A percentile compares a stretch with the other conserved stretches of the same genome.
phyloP scores from a whole-genome alignment of 768 basidiomycete genomes.

The Hydnum rufescens region DNA sequence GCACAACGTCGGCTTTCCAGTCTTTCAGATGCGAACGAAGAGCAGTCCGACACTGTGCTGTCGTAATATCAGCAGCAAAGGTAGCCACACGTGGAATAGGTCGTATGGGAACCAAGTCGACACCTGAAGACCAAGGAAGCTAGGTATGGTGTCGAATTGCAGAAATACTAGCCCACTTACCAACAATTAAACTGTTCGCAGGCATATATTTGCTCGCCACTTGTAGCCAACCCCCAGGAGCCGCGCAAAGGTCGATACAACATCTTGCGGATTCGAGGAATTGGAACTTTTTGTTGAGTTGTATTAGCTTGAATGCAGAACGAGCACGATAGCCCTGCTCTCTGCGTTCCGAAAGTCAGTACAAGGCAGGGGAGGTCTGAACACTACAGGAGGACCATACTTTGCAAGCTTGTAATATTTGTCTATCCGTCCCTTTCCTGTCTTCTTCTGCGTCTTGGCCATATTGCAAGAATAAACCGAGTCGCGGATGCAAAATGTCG shows the following conservation, averaged over 20 bases:
- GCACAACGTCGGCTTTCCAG: constrained; percentile 96
- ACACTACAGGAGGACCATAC: constrained; percentile 21
- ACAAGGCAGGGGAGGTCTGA: constrained; percentile 2
- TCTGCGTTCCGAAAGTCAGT: constrained; percentile 24
- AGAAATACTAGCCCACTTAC: constrained; percentile 20
- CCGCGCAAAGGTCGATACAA: constrained; percentile 94
- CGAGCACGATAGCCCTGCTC: constrained; percentile 99
- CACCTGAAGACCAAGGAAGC: constrained; percentile 30
- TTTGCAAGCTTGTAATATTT: constrained; percentile 96
- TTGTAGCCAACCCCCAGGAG: constrained; percentile 97
- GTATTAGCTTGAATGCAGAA: constrained; percentile 97
- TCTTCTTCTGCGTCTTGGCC: constrained; percentile 82
- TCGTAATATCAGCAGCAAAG: constrained; percentile 89
- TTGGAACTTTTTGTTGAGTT: constrained; percentile 93
- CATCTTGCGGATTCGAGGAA: constrained; percentile 80
- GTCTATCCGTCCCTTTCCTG: constrained; percentile 86
- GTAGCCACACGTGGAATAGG: constrained; percentile 86
- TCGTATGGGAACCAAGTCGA: constrained; percentile 90
- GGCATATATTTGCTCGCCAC: constrained; percentile 98
- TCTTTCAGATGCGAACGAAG: constrained; percentile 82
- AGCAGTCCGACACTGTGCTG: constrained; percentile 67
- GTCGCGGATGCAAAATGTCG: no score
- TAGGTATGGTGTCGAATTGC: background rate
- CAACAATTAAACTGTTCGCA: constrained; percentile 74
- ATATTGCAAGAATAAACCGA: constrained; percentile 18